A percentile compares a stretch with the other conserved stretches of the same genome.
These are phyloP conservation scores for Colletotrichum tabaci DNA, from an alignment of 2,329 filamentous ascomycete genomes.

Conservation along the genomic window DNA sequence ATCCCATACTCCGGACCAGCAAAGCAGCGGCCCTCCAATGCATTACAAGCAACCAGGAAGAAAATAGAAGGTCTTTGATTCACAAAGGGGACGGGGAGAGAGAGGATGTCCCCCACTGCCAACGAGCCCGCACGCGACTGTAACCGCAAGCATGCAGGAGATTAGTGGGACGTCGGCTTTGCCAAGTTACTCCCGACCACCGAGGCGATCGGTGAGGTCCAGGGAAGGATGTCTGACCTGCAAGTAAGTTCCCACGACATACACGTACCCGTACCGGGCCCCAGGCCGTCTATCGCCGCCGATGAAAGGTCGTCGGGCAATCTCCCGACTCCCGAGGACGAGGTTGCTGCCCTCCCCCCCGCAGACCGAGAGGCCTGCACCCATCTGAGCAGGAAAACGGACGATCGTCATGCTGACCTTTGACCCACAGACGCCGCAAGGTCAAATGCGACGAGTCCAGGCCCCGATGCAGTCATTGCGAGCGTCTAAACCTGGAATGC, in stretches of 20 bases:
- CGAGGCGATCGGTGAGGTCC: constrained; percentile 46
- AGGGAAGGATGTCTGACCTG: constrained; percentile 64
- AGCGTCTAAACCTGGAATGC: constrained; percentile 67
- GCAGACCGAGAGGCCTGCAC: background rate
- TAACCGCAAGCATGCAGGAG: constrained; percentile 41
- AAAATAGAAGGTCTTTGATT: background rate
- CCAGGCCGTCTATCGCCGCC: background rate
- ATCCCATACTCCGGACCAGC: background rate
- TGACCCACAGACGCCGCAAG: constrained; percentile 61
- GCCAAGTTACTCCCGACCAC: constrained; percentile 32
- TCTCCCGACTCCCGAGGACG: constrained; percentile 13
- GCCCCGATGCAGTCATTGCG: constrained; percentile 68
- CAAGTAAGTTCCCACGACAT: constrained; percentile 52
- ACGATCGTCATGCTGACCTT: constrained; percentile 10
- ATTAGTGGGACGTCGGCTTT: constrained; percentile 35
- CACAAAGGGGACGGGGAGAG: background rate
- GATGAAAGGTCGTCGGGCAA: background rate
- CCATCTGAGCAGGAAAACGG: background rate
- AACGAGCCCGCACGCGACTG: constrained; percentile 33
- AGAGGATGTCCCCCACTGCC: constrained; percentile 28
- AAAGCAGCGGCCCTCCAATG: background rate
- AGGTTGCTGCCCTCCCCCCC: background rate
- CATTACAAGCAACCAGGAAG: background rate
- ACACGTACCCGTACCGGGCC: background rate
- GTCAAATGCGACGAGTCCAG: constrained; percentile 69